Conservation (phyloP, 23 red algal species). For the Gracilariopsis chorda region DNA sequence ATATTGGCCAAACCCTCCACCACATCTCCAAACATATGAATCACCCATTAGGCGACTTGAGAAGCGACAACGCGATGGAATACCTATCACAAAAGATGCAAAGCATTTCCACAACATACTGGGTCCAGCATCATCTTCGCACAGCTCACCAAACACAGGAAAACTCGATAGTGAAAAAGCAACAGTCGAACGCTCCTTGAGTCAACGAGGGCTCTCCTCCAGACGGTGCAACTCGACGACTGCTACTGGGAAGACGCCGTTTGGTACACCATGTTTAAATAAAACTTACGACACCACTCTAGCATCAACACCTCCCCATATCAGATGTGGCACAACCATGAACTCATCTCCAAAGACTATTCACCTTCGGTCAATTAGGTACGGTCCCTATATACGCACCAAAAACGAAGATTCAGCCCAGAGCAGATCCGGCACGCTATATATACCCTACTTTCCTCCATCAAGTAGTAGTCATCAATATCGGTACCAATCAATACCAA, state of each 20-base stretch:
- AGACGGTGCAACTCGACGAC: neutral
- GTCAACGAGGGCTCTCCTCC: neutral
- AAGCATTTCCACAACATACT: neutral
- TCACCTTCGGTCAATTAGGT: neutral
- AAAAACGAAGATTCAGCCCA: neutral
- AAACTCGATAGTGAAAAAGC: neutral
- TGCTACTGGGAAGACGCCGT: neutral
- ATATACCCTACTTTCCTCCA: too few species aligned
- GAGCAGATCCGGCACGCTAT: too few species aligned
- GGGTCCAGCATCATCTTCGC: neutral
- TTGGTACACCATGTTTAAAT: too few species aligned
- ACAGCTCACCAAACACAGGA: conserved; percentile 4
- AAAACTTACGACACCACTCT: neutral
- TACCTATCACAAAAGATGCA: neutral
- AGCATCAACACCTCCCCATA: neutral
- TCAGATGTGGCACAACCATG: neutral
- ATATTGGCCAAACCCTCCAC: neutral
- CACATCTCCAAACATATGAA: neutral
- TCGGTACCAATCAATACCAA: neutral
- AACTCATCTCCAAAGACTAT: neutral
- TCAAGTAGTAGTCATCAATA: too few species aligned
- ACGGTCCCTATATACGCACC: neutral
- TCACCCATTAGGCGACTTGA: neutral
- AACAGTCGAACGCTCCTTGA: neutral
- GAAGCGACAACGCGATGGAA: neutral